Base-by-base conservation (phyloP, 768 basidiomycete species). In the Tremella fuciformis region DNA sequence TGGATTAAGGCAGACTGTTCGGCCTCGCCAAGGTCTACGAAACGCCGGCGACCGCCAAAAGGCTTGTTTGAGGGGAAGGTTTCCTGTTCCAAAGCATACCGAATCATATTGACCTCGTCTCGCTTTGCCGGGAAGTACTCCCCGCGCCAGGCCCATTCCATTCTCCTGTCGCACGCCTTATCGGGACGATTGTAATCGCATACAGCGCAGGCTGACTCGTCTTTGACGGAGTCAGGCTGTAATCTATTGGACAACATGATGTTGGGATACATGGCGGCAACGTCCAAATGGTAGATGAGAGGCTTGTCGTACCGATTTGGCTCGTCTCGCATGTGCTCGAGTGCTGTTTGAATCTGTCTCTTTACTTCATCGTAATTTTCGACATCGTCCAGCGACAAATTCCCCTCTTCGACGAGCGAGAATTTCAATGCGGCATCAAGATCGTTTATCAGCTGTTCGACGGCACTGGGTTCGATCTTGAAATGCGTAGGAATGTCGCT, bases 241-340 rank as follows among this genome's bases (percentile, higher is more conserved):
- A 99, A 82, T 34, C 96, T 89, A 74, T 99, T 99, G 16, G 93
- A 97, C 81, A 99, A 86, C 96, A 99, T 99, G 84, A 99, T 98
- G 78, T 98, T 99, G 57, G 96, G 96, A 76, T 99, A 98, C 96
- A 99, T 99, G 63, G 96, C 96, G 1, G 96, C 96, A 62, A 99
- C 96, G 70, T 99, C 96, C 70, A 98, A 79, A 77, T 99, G 96
- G 78, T 99, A 99, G 72, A 99, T 98, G 63, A 98, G 84, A 0
- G 96, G 96, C 13, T 86, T 88, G 79, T 98, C 93, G 42, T 81
- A 81, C 13, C 94, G 89, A 54, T 85, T 83, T 0, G 96, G 94
- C 59, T 88, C 85, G 78, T 98, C 92, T 24, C 91, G 90, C 82
- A 98, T 87, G 63, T 85, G 74, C 73, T 94, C 91, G 25, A 99